Percentiles rank a stretch among this genome's conserved stretches.
Conservation (phyloP, 257 asterid genomes). For the Ilex aquifolium region DNA sequence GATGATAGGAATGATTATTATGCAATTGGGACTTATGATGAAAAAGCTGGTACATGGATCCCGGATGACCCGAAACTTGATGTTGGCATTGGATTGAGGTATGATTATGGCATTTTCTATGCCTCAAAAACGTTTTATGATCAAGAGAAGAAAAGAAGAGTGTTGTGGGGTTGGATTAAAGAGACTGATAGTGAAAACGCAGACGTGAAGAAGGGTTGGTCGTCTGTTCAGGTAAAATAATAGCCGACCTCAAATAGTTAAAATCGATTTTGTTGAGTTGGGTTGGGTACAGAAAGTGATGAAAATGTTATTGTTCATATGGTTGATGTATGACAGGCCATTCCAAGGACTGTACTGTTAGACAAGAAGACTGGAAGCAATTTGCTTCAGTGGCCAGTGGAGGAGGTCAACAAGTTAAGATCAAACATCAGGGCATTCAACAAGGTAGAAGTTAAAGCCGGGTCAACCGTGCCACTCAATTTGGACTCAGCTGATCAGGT, state of each 20-base stretch:
- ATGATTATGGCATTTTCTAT: conserved; percentile 1
- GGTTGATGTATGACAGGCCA: not conserved
- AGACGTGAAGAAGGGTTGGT: not conserved
- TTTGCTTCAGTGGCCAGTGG: conserved; percentile 3
- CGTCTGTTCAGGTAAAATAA: not conserved
- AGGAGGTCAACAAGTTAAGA: not conserved
- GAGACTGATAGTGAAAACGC: not conserved
- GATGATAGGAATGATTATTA: conserved; percentile 1
- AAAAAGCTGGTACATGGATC: not conserved
- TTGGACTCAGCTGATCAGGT: not conserved
- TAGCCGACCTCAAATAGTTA: not conserved
- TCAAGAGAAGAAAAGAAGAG: not conserved
- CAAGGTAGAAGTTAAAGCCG: not conserved
- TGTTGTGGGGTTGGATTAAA: conserved; percentile 4
- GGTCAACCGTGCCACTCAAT: not conserved
- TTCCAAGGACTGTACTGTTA: not conserved
- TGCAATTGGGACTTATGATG: conserved; percentile 1
- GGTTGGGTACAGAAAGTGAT: too few species aligned
- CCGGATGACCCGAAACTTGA: not conserved
- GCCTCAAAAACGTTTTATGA: conserved; percentile 1
- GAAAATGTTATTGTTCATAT: too few species aligned
- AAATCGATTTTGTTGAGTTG: not conserved
- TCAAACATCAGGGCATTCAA: not conserved
- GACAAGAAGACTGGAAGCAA: not conserved
- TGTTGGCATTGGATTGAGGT: conserved; percentile 1